A percentile compares a stretch with the other conserved stretches of the same genome.
Evolutionary conservation across 768 basidiomycete species (phyloP).

Genomic region (Tephrocybe sp.): DNA sequence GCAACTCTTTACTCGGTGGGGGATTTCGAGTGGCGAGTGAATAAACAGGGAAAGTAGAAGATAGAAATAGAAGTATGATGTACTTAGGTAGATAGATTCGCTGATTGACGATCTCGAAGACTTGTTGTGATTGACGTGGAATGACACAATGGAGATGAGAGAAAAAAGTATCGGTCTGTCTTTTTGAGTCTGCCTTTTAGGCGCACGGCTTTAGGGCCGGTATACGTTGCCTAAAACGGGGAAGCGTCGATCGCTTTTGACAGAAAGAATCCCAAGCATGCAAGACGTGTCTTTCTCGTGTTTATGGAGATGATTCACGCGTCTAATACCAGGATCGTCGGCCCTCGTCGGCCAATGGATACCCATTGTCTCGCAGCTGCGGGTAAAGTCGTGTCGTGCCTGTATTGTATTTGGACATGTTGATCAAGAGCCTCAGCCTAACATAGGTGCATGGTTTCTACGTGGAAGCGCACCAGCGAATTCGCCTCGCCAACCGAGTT

Average conservation of each 20-base stretch:
- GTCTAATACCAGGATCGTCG: too few species aligned
- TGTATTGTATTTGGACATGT: conserved; percentile 17
- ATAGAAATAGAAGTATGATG: background rate
- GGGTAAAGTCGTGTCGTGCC: background rate
- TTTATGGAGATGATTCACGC: too few species aligned
- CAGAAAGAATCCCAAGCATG: background rate
- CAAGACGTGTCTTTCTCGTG: too few species aligned
- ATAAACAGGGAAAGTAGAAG: conserved; percentile 29
- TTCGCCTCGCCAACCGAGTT: conserved; percentile 2
- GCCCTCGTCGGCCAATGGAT: too few species aligned
- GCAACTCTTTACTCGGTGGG: conserved; percentile 48
- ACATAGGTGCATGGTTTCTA: conserved; percentile 10
- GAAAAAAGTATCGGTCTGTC: conserved; percentile 2
- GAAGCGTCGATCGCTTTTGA: background rate
- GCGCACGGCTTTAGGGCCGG: background rate
- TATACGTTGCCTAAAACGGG: background rate
- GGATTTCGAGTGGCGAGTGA: conserved; percentile 43
- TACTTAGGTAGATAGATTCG: background rate
- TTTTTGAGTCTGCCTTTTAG: background rate
- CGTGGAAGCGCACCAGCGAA: conserved; percentile 5
- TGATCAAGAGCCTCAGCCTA: conserved; percentile 7
- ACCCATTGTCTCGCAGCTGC: background rate
- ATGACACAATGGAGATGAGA: too few species aligned
- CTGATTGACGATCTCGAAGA: too few species aligned
- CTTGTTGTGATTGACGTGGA: too few species aligned